phyloP scores from a whole-genome alignment of 2,329 filamentous ascomycete species.

The Microcyclospora tardicrescens region DNA sequence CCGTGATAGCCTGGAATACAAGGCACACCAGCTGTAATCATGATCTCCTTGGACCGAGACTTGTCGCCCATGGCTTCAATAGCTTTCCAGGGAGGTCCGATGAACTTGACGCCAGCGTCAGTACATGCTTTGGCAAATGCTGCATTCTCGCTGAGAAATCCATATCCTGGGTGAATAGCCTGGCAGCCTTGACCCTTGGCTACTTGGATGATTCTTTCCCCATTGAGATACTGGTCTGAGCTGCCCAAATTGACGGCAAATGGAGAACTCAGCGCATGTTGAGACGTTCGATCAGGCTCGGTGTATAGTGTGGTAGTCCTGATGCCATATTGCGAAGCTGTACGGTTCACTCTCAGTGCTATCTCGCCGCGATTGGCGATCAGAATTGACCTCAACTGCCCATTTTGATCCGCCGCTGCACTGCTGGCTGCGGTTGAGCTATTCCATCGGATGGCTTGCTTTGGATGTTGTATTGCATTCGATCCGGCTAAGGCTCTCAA shows the following conservation, averaged over 20 bases:
- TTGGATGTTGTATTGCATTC: conserved; percentile 7
- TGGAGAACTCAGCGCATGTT: conserved; percentile 76
- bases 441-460: conserved; percentile 12
- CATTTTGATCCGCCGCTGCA: conserved; percentile 7
- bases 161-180: conserved; percentile 91
- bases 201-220: conserved; percentile 78
- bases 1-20: conserved; percentile 97
- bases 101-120: conserved; percentile 83
- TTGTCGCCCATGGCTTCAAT: conserved; percentile 83
- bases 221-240: conserved; percentile 80
- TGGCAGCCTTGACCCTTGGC: conserved; percentile 78
- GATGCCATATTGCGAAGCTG: conserved; percentile 78
- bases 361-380: conserved; percentile 98
- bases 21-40: conserved; percentile 86
- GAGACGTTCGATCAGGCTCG: conserved; percentile 71
- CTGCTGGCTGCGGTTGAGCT: conserved; percentile 8
- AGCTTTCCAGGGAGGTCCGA: conserved; percentile 72
- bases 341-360: conserved; percentile 80
- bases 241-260: conserved; percentile 74
- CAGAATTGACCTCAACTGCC: conserved; percentile 51
- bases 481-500: conserved; percentile 11
- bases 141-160: conserved; percentile 86
- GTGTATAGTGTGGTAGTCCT: conserved; percentile 91
- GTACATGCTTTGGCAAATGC: conserved; percentile 78
- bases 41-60: conserved; percentile 85